Evolutionary conservation across 2,329 filamentous ascomycete species (phyloP).

Genomic region (Sphaerulina musiva): DNA sequence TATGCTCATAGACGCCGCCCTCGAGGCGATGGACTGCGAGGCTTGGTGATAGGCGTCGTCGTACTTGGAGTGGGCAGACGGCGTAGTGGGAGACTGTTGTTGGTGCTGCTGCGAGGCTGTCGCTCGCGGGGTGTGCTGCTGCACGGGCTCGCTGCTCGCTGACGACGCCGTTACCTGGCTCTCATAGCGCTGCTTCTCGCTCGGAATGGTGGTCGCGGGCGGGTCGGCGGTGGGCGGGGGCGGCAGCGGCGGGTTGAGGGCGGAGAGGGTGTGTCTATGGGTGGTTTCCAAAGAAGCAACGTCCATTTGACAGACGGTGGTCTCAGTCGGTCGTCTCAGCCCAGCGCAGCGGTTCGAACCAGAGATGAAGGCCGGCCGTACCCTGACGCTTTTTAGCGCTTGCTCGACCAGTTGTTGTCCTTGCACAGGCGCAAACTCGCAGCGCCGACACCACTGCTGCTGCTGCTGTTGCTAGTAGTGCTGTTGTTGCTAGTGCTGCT

Average conservation of each 20-base stretch:
- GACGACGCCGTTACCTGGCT: slow-evolving; percentile 6
- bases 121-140: slow-evolving; percentile 6
- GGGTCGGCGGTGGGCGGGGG: not conserved
- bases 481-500: not conserved
- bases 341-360: not conserved
- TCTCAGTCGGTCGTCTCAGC: not conserved
- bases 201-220: not conserved
- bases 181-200: slow-evolving; percentile 3
- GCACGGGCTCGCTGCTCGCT: slow-evolving; percentile 8
- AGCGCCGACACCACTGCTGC: not conserved
- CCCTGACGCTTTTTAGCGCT: not conserved
- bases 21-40: slow-evolving; percentile 19
- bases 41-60: slow-evolving; percentile 13
- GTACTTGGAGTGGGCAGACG: slow-evolving; percentile 7
- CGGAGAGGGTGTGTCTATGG: not conserved
- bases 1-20: slow-evolving; percentile 20
- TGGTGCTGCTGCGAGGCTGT: slow-evolving; percentile 3
- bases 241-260: not conserved
- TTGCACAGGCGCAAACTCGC: not conserved
- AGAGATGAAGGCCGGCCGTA: not conserved
- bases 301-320: slow-evolving; percentile 1
- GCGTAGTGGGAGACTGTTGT: slow-evolving; percentile 3
- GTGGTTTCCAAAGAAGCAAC: slow-evolving; percentile 3
- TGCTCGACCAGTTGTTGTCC: not conserved
- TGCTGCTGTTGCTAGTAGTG: not conserved